Conservation (phyloP, 1,284 basidiomycete genomes). For the Papiliotrema nemorosa region DNA sequence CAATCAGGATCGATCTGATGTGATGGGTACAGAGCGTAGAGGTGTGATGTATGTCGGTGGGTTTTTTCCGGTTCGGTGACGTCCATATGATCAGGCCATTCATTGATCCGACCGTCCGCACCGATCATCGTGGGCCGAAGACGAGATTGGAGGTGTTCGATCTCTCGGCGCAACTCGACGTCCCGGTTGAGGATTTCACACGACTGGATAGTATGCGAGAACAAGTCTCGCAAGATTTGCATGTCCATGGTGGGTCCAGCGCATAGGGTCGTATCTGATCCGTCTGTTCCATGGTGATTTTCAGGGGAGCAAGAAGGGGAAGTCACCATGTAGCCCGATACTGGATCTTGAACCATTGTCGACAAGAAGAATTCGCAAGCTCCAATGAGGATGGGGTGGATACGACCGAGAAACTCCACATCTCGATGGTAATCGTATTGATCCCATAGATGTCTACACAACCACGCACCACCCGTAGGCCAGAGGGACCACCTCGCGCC, state of each 20-base stretch:
- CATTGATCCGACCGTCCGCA: slow-evolving; percentile 2
- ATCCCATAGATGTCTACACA: slow-evolving; percentile 7
- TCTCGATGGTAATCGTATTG: slow-evolving; percentile 8
- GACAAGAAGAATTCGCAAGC: slow-evolving; percentile 2
- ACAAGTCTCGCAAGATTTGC: slow-evolving; percentile 7
- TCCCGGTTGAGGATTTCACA: background rate
- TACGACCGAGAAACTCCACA: background rate
- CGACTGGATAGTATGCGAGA: slow-evolving; percentile 1
- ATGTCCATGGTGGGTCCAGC: slow-evolving; percentile 11
- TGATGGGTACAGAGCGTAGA: slow-evolving; percentile 8
- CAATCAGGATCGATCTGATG: background rate
- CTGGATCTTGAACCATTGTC: slow-evolving; percentile 1
- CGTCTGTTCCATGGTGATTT: slow-evolving; percentile 5
- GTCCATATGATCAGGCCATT: slow-evolving; percentile 7
- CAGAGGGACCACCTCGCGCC: slow-evolving; percentile 6
- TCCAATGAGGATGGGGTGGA: slow-evolving; percentile 2
- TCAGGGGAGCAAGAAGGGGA: slow-evolving; percentile 9
- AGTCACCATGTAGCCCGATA: slow-evolving; percentile 4
- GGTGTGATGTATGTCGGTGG: slow-evolving; percentile 10
- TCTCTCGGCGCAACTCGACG: background rate
- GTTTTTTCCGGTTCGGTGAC: slow-evolving; percentile 2
- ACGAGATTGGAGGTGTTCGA: background rate
- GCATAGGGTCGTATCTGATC: slow-evolving; percentile 5
- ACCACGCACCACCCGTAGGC: slow-evolving; percentile 10
- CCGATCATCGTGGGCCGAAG: slow-evolving; percentile 3